A percentile compares a stretch with the other conserved stretches of the same genome.
phyloP scores from a whole-genome alignment of 768 basidiomycete genomes.

The Tulasnella sp. region DNA sequence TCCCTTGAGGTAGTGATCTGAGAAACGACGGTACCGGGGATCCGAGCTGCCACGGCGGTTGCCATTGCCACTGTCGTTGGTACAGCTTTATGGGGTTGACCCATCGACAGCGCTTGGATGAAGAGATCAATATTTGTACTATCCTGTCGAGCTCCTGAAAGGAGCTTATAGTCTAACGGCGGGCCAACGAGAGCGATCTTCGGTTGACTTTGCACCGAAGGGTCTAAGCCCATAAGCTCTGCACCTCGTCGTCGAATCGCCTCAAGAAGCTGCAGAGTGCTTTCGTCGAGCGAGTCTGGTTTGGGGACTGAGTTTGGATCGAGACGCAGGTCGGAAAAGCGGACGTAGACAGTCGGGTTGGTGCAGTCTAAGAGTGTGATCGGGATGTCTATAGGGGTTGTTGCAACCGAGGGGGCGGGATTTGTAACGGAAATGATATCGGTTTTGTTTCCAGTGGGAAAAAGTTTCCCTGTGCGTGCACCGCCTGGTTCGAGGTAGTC shows the following conservation, averaged over 20 bases:
- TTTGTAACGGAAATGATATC: constrained; percentile 34
- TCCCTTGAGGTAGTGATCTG: constrained; percentile 13
- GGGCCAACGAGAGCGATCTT: constrained; percentile 22
- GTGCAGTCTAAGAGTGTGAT: constrained; percentile 54
- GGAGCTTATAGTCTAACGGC: constrained; percentile 15
- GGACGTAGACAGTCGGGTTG: constrained; percentile 38
- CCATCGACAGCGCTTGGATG: constrained; percentile 44
- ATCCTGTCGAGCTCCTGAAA: constrained; percentile 7
- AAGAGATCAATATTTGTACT: constrained; percentile 27
- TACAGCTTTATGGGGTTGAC: constrained; percentile 31
- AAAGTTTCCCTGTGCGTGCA: constrained; percentile 56
- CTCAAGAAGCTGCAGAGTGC: constrained; percentile 43
- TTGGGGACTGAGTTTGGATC: constrained; percentile 17
- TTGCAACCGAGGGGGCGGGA: constrained; percentile 23
- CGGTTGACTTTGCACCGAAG: constrained; percentile 9
- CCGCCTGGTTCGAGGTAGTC: constrained; percentile 59
- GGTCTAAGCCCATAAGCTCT: constrained; percentile 8
- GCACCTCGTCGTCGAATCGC: background rate
- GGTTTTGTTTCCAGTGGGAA: constrained; percentile 45
- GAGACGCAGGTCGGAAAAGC: constrained; percentile 32
- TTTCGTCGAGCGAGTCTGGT: constrained; percentile 13
- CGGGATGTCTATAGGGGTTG: constrained; percentile 41
- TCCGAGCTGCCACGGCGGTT: constrained; percentile 17
- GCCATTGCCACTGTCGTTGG: constrained; percentile 22
- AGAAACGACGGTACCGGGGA: constrained; percentile 13